phyloP scores from a whole-genome alignment of 345 rosid species.

The Camelina laxa region DNA sequence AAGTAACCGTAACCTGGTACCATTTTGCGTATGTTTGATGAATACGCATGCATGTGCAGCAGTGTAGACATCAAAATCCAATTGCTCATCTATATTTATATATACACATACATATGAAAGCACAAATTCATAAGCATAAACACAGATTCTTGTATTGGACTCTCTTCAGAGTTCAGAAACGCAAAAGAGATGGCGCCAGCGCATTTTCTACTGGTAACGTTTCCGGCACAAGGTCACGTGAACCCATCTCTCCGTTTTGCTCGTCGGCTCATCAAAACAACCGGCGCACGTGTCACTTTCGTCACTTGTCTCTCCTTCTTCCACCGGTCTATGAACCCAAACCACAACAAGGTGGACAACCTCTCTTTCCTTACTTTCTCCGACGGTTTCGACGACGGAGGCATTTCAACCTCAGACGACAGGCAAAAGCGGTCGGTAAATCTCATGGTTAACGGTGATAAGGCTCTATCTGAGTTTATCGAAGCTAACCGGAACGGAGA shows the following conservation, averaged over 20 bases:
- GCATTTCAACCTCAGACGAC: slow-evolving; percentile 40
- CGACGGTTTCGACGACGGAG: slow-evolving; percentile 66
- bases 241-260: slow-evolving; percentile 78
- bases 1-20: background rate
- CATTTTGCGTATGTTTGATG: slow-evolving; percentile 4
- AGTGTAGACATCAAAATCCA: slow-evolving; percentile 10
- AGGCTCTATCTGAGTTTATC: slow-evolving; percentile 35
- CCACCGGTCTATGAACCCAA: slow-evolving; percentile 45
- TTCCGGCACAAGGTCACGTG: slow-evolving; percentile 70
- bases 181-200: slow-evolving; percentile 40
- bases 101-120: background rate
- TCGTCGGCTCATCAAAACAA: slow-evolving; percentile 48
- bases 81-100: slow-evolving; percentile 16
- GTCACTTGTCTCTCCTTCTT: slow-evolving; percentile 46
- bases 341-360: slow-evolving; percentile 37
- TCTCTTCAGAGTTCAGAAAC: background rate
- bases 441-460: slow-evolving; percentile 33
- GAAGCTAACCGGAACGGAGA: slow-evolving; percentile 31
- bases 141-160: slow-evolving; percentile 21
- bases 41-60: background rate
- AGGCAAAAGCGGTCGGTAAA: background rate
- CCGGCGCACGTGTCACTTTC: slow-evolving; percentile 60
- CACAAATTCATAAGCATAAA: background rate
- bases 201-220: slow-evolving; percentile 59
- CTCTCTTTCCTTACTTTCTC: slow-evolving; percentile 65